Evolutionary conservation across 2,329 filamentous ascomycete genomes (phyloP), one percentile per base, ranked within the genome.

Genomic region (Exophiala calicioides): DNA sequence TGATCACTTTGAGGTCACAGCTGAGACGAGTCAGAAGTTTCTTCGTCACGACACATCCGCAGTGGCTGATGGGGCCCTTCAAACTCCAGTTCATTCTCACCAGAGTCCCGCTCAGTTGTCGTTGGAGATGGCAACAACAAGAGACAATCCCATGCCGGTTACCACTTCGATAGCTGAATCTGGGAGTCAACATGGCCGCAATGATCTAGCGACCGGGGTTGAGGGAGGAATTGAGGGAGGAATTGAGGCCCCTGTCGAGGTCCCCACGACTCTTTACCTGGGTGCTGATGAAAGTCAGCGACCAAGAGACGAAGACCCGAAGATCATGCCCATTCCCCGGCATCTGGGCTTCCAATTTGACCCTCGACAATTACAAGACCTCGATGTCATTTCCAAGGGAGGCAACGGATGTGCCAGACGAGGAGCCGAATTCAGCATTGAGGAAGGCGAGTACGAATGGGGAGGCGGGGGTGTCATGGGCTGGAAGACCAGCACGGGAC

Each of bases 341-440:
- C 20, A 29, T 5, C 18, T 45, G 9, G 50, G 49, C 16, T 59
- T 55, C 31, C 21, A 44, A 21, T 56, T 60, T 44, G 58, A 60
- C 36, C 44, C 50, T n/a, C 38, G 43, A 10, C 58, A 60, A 39
- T 26, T 60, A 13, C 48, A 46, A 23, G 57, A 60, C 38, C 45
- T 60, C 13, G 38, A 40, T 20, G 26, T 48, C 20, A 60, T 59
- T 26, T 42, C 41, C 9, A 34, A 47, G 29, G 58, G 58, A 9
- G 58, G 58, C 9, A 60, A 59, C 46, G 58, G 57, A 5, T 60
- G 58, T 47, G 57, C 52, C 13, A 40, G 55, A 32, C 47, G 40
- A 35, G 56, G 55, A 8, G 50, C 38, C 3, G 39, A 52, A 19
- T 60, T 56, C 43, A 48, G 24, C 34, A 47, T 57, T 16, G 53